phyloP scores from a whole-genome alignment of 2,329 filamentous ascomycete genomes.

The Blastomyces silverae region DNA sequence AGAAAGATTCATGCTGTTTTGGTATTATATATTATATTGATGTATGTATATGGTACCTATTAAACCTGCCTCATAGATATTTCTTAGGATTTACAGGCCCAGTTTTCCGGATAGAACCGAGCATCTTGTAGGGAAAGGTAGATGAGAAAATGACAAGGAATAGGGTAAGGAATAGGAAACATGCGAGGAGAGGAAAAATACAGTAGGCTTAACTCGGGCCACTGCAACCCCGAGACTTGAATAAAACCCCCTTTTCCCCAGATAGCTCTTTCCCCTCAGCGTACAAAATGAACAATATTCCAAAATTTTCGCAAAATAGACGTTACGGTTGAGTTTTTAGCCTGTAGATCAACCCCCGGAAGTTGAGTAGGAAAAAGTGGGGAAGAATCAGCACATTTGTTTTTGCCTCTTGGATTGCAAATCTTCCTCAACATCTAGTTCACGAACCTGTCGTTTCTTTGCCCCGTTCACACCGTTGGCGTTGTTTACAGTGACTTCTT shows the following conservation, averaged over 20 bases:
- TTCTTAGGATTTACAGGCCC: background rate
- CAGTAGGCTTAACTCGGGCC: background rate
- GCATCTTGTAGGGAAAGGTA: background rate
- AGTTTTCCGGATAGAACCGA: background rate
- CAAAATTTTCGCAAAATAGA: constrained; percentile 10
- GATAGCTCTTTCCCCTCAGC: background rate
- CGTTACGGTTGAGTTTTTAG: constrained; percentile 3
- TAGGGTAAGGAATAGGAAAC: background rate
- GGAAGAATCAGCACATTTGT: constrained; percentile 10
- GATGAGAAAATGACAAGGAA: background rate
- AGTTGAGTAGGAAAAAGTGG: background rate
- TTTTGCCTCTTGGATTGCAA: constrained; percentile 4
- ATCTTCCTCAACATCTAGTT: constrained; percentile 1
- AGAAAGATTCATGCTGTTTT: background rate
- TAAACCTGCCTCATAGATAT: background rate
- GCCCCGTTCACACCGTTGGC: background rate
- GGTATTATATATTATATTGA: background rate
- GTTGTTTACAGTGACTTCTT: background rate
- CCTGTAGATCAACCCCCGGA: constrained; percentile 5
- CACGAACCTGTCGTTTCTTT: constrained; percentile 15
- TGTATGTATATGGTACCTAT: background rate
- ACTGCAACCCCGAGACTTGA: background rate
- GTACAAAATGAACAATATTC: constrained; percentile 13
- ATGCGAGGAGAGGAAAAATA: background rate
- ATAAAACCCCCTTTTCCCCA: background rate